Evolutionary conservation across 2,329 filamentous ascomycete species (phyloP).

Genomic region (Trichoderma lentiforme): DNA sequence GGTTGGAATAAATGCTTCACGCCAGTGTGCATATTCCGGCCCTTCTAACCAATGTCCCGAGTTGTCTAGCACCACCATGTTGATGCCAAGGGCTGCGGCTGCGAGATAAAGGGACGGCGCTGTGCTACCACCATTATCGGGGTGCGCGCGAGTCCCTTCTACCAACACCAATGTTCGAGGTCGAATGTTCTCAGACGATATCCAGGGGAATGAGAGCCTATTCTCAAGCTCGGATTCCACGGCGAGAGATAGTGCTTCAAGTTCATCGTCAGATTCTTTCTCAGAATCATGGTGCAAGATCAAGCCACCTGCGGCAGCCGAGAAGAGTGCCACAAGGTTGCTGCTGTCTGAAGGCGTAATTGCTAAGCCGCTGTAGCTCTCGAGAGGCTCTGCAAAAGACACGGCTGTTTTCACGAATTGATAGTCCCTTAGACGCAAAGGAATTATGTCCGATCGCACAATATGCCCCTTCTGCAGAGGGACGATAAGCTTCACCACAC

Average conservation of each 20-base stretch:
- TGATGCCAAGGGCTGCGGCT: neutral
- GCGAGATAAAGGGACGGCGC: neutral
- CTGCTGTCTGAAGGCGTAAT: neutral
- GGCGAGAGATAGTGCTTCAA: neutral
- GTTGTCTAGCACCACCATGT: neutral
- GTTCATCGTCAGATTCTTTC: neutral
- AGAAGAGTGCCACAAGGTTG: neutral
- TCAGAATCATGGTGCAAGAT: neutral
- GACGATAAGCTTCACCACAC: neutral
- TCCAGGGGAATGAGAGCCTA: neutral
- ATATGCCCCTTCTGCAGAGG: neutral
- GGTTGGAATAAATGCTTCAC: constrained; percentile 16
- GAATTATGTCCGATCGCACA: neutral
- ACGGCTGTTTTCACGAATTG: neutral
- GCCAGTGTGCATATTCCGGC: constrained; percentile 15
- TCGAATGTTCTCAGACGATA: neutral
- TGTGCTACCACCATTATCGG: neutral
- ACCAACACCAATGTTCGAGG: neutral
- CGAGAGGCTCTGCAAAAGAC: neutral
- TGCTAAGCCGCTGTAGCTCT: neutral
- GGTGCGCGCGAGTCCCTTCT: neutral
- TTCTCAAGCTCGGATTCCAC: neutral
- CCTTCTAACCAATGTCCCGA: constrained; percentile 13
- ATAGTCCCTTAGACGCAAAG: neutral
- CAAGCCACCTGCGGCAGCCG: neutral